These are phyloP conservation scores for Solanum arcanum DNA, from an alignment of 257 asterid genomes.

Conservation along the genomic window DNA sequence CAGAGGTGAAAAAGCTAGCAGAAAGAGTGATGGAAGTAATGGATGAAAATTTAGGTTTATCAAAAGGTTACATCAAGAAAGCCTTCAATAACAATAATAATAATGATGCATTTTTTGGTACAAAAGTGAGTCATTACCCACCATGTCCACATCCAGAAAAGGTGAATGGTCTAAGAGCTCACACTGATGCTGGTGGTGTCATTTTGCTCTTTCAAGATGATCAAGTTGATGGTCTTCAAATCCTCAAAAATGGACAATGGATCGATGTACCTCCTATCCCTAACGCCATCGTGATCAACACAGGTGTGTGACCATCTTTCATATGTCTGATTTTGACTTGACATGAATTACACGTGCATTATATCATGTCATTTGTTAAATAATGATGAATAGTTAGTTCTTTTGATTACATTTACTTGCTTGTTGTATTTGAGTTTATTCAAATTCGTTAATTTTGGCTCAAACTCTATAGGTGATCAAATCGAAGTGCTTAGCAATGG, in stretches of 20 bases:
- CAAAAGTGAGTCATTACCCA: conserved; percentile 89
- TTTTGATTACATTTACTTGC: neutral
- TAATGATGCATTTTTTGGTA: conserved; percentile 52
- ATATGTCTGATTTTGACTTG: neutral
- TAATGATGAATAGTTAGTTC: neutral
- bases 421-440: neutral
- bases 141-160: conserved; percentile 68
- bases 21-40: conserved; percentile 41
- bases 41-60: conserved; percentile 62
- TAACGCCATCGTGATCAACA: conserved; percentile 63
- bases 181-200: conserved; percentile 90
- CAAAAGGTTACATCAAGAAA: conserved; percentile 45
- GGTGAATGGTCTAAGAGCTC: conserved; percentile 66
- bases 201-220: conserved; percentile 77
- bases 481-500: conserved; percentile 77
- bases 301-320: conserved; percentile 10
- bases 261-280: conserved; percentile 54
- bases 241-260: conserved; percentile 64
- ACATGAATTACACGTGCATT: neutral
- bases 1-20: conserved; percentile 54
- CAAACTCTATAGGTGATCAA: conserved; percentile 19
- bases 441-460: neutral
- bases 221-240: conserved; percentile 58
- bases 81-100: conserved; percentile 37
- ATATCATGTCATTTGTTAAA: neutral